phyloP scores from a whole-genome alignment of 257 asterid genomes.

The Nicotiana knightiana region DNA sequence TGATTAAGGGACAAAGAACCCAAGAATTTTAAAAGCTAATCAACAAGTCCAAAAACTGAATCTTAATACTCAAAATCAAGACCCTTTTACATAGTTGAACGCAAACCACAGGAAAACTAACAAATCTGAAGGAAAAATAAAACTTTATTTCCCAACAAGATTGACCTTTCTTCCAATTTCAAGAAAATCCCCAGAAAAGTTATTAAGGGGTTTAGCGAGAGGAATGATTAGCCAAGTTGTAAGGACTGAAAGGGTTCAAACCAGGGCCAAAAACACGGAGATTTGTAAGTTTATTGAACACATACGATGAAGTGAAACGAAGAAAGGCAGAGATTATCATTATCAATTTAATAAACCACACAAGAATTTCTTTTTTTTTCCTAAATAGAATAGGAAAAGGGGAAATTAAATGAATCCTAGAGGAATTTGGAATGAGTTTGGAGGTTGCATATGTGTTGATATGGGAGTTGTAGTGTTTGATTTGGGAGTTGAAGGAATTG shows the following conservation, averaged over 20 bases:
- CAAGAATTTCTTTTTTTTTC: too few species aligned
- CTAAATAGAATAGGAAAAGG: background rate
- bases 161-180: constrained; percentile 11
- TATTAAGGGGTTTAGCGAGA: constrained; percentile 67
- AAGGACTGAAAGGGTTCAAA: constrained; percentile 90
- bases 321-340: constrained; percentile 42
- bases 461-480: background rate
- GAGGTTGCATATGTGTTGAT: constrained; percentile 51
- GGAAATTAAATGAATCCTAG: constrained; percentile 16
- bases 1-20: background rate
- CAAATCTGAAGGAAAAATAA: background rate
- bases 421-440: constrained; percentile 26
- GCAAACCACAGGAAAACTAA: background rate
- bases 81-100: background rate
- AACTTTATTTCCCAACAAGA: background rate
- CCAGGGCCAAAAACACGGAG: constrained; percentile 92
- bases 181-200: constrained; percentile 14
- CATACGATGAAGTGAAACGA: constrained; percentile 44
- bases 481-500: background rate
- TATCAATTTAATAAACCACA: constrained; percentile 23
- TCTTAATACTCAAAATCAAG: background rate
- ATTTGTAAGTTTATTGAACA: constrained; percentile 44
- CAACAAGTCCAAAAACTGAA: background rate
- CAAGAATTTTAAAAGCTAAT: background rate
- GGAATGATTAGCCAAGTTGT: constrained; percentile 69